Conservation (phyloP, 345 rosid genomes). For the Tarenaya hassleriana region DNA sequence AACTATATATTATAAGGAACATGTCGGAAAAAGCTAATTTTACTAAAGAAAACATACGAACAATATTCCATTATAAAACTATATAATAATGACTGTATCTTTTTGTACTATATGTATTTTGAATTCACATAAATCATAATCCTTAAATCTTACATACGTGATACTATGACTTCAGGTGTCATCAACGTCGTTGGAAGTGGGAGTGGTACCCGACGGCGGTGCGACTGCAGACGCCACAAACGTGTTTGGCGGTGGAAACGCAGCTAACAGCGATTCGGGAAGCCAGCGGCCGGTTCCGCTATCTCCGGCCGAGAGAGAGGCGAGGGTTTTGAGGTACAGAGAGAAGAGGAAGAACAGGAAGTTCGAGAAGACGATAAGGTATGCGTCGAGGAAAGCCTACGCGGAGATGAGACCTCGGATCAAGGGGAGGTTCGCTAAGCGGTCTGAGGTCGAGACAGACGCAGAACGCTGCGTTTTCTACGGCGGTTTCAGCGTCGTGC, state of each 20-base stretch:
- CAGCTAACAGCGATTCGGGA: constrained; percentile 36
- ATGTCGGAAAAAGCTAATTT: neutral
- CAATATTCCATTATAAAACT: too few relatives aligned
- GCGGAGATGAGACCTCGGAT: constrained; percentile 90
- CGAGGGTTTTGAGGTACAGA: constrained; percentile 90
- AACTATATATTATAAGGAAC: neutral
- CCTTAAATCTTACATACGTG: too few relatives aligned
- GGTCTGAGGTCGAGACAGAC: constrained; percentile 31
- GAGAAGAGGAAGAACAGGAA: constrained; percentile 95
- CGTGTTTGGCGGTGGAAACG: constrained; percentile 31
- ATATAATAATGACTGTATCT: too few relatives aligned
- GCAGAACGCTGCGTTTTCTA: constrained; percentile 39
- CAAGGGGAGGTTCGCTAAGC: constrained; percentile 89
- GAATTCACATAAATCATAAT: too few relatives aligned
- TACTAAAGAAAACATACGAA: too few relatives aligned
- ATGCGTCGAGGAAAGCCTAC: constrained; percentile 86
- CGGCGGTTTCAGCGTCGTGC: constrained; percentile 69
- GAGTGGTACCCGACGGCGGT: constrained; percentile 89
- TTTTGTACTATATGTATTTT: too few relatives aligned
- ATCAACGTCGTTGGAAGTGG: constrained; percentile 80
- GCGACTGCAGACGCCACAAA: constrained; percentile 55
- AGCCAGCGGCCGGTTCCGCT: constrained; percentile 48
- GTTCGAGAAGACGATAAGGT: constrained; percentile 95
- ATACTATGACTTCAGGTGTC: constrained; percentile 46
- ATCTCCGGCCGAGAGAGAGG: constrained; percentile 80